Conservation (phyloP, 495 filamentous ascomycete genomes). For the Podospora anserina region DNA sequence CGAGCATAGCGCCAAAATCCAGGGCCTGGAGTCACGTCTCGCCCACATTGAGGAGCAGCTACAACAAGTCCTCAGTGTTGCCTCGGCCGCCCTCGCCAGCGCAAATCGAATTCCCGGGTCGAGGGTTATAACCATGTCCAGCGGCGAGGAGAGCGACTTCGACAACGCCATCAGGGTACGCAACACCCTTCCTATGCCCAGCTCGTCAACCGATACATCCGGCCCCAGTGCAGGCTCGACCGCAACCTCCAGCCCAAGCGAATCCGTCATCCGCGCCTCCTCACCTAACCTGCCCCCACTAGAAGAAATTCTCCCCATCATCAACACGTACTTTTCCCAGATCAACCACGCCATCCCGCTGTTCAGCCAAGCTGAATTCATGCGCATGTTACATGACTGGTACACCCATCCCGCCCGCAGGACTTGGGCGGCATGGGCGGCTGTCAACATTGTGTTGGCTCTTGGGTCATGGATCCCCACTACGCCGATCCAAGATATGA, state of each 20-base stretch:
- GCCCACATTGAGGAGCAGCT: conserved; percentile 35
- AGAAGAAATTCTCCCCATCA: conserved; percentile 25
- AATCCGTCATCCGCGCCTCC: neutral
- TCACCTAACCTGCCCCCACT: conserved; percentile 25
- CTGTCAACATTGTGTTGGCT: conserved; percentile 34
- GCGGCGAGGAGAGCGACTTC: neutral
- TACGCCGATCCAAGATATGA: conserved; percentile 16
- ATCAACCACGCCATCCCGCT: conserved; percentile 34
- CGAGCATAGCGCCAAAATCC: conserved; percentile 3
- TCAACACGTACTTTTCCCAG: conserved; percentile 32
- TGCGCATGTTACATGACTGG: conserved; percentile 27
- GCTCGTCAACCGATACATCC: neutral
- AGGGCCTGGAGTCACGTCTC: conserved; percentile 30
- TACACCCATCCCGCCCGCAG: conserved; percentile 20
- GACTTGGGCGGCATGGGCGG: conserved; percentile 25
- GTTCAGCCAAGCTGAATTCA: conserved; percentile 30
- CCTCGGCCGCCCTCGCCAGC: conserved; percentile 3
- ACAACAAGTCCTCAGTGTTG: conserved; percentile 25
- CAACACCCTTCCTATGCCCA: neutral
- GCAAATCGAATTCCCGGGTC: neutral
- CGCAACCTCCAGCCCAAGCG: neutral
- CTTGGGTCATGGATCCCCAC: conserved; percentile 26
- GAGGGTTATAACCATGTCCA: neutral
- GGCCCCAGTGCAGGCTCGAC: neutral
- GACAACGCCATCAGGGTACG: neutral